phyloP scores from a whole-genome alignment of 257 asterid species.

The Craterostigma plantagineum region DNA sequence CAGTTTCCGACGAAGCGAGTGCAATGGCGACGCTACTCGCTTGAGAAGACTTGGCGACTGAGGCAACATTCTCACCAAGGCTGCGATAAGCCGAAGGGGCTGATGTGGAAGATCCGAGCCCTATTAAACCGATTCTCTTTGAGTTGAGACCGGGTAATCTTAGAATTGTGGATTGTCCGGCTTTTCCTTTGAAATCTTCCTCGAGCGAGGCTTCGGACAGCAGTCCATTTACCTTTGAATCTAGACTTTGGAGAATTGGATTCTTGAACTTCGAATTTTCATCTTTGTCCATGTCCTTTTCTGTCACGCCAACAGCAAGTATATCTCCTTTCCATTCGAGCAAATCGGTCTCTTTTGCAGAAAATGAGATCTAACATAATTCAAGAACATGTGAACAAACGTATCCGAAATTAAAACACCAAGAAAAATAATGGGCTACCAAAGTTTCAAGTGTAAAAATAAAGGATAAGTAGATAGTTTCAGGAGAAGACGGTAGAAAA shows the following conservation, averaged over 20 bases:
- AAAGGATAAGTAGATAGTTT: no score
- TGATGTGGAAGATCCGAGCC: constrained; percentile 51
- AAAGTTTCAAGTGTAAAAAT: no score
- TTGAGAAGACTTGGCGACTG: constrained; percentile 66
- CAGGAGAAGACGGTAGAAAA: no score
- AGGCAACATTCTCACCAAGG: constrained; percentile 88
- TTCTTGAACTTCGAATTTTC: constrained; percentile 60
- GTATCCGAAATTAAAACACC: constrained; percentile 6
- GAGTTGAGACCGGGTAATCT: constrained; percentile 67
- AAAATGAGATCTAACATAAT: constrained; percentile 47
- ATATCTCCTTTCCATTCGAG: constrained; percentile 96
- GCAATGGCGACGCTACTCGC: constrained; percentile 65
- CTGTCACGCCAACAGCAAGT: constrained; percentile 80
- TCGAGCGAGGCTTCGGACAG: constrained; percentile 62
- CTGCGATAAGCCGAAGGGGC: constrained; percentile 42
- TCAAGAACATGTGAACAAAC: constrained; percentile 2
- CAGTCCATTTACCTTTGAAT: constrained; percentile 54
- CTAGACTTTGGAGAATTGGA: constrained; percentile 50
- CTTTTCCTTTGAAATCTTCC: constrained; percentile 85
- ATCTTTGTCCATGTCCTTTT: constrained; percentile 68
- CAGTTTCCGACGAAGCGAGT: constrained; percentile 56
- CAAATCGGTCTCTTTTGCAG: constrained; percentile 73
- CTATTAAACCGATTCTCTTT: constrained; percentile 65
- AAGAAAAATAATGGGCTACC: no score
- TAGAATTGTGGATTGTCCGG: constrained; percentile 71